A percentile compares a stretch with the other conserved stretches of the same genome.
Evolutionary conservation across 345 rosid genomes (phyloP).

Genomic region (Carallia pectinifolia): DNA sequence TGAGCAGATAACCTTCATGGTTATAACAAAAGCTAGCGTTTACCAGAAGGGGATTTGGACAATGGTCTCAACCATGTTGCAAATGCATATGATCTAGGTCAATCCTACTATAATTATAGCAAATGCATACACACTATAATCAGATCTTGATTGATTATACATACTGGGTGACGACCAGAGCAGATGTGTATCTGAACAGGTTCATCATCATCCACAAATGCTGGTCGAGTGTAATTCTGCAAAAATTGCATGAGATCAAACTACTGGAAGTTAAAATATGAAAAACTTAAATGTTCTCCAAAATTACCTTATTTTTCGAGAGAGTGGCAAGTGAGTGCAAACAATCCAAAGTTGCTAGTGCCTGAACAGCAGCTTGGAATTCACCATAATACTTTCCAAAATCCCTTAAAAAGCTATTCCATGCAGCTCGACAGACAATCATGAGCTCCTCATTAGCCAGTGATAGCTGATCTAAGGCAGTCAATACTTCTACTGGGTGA

Average conservation of each 20-base stretch:
- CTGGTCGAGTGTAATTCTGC: slow-evolving; percentile 78
- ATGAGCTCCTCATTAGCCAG: slow-evolving; percentile 75
- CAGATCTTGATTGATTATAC: slow-evolving; percentile 17
- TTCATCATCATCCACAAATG: slow-evolving; percentile 58
- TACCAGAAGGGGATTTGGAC: neutral
- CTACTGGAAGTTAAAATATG: slow-evolving; percentile 14
- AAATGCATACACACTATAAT: neutral
- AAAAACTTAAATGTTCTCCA: neutral
- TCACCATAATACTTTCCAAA: slow-evolving; percentile 65
- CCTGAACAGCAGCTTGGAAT: slow-evolving; percentile 72
- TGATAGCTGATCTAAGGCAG: slow-evolving; percentile 67
- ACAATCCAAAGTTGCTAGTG: slow-evolving; percentile 91
- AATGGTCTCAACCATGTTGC: neutral
- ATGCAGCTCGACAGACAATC: slow-evolving; percentile 65
- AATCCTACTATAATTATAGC: neutral
- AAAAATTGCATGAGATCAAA: slow-evolving; percentile 18
- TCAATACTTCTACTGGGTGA: slow-evolving; percentile 83
- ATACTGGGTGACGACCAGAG: slow-evolving; percentile 92
- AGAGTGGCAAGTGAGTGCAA: slow-evolving; percentile 82
- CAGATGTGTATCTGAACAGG: slow-evolving; percentile 68
- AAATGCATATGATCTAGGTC: neutral
- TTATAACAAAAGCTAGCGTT: no score
- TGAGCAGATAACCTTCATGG: no score
- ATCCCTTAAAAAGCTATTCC: slow-evolving; percentile 71
- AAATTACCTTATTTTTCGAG: slow-evolving; percentile 66